These are phyloP conservation scores for Neurospora tetraspora DNA, from an alignment of 495 filamentous ascomycete genomes.

Conservation along the genomic window DNA sequence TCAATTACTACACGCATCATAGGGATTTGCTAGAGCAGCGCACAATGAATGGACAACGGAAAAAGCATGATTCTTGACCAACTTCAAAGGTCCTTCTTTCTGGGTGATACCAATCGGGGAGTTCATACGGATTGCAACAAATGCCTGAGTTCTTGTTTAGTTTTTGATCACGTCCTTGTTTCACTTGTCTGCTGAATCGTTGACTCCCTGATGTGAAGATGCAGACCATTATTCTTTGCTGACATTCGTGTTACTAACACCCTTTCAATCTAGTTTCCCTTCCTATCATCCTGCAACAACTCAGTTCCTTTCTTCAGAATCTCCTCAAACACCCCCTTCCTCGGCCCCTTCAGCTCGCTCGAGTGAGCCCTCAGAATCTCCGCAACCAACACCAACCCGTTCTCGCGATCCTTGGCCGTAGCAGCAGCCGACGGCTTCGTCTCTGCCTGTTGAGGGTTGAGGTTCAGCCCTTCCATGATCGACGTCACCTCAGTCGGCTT, in stretches of 20 bases:
- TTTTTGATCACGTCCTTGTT: neutral
- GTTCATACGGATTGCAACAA: conserved; percentile 8
- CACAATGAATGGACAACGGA: conserved; percentile 26
- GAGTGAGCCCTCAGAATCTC: conserved; percentile 45
- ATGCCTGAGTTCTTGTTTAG: neutral
- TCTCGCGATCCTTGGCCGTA: conserved; percentile 47
- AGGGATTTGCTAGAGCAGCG: conserved; percentile 29
- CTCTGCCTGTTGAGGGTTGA: conserved; percentile 30
- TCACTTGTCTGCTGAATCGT: neutral
- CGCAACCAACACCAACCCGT: conserved; percentile 51
- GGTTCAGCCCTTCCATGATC: conserved; percentile 10
- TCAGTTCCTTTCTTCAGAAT: conserved; percentile 27
- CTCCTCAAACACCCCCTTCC: conserved; percentile 23
- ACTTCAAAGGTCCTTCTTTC: conserved; percentile 1
- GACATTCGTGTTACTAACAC: neutral
- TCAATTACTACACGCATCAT: conserved; percentile 25
- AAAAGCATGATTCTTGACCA: conserved; percentile 26
- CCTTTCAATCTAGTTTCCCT: neutral
- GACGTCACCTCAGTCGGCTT: neutral
- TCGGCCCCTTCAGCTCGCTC: conserved; percentile 24
- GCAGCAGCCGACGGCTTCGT: conserved; percentile 20
- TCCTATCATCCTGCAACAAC: conserved; percentile 20
- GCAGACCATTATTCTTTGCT: neutral
- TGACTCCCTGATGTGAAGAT: neutral
- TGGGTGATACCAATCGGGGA: conserved; percentile 4